Conservation (phyloP, 371 early-diverging fungal species). For the Mucor saturninus region DNA sequence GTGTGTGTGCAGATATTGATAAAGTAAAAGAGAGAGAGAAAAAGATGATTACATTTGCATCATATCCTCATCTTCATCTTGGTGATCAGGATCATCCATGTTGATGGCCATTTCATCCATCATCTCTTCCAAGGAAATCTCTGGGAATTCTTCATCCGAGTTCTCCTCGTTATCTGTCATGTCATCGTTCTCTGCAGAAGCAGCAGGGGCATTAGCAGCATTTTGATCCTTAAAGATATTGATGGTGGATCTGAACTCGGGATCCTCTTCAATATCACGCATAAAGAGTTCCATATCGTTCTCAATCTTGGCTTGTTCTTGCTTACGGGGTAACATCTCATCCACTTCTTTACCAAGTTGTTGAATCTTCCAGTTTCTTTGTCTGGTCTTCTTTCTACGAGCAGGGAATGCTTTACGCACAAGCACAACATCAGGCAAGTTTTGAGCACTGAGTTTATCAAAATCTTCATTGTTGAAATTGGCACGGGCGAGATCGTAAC, state of each 20-base stretch:
- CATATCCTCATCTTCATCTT: constrained; percentile 47
- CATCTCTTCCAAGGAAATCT: constrained; percentile 88
- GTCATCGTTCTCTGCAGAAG: constrained; percentile 55
- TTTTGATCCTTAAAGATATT: constrained; percentile 83
- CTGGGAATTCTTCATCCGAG: constrained; percentile 83
- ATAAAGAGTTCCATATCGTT: constrained; percentile 88
- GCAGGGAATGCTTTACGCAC: constrained; percentile 92
- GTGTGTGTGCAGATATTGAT: too few relatives aligned
- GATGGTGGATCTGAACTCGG: constrained; percentile 90
- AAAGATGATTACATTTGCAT: constrained; percentile 25
- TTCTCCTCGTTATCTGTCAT: constrained; percentile 52
- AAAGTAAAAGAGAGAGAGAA: not conserved
- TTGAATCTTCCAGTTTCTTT: constrained; percentile 92
- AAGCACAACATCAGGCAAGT: constrained; percentile 86
- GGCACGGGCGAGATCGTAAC: constrained; percentile 86
- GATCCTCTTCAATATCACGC: constrained; percentile 96
- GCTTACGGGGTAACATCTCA: constrained; percentile 76
- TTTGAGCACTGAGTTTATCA: constrained; percentile 64
- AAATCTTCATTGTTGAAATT: constrained; percentile 93
- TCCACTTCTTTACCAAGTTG: constrained; percentile 87
- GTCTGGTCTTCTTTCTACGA: constrained; percentile 83
- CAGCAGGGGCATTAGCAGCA: constrained; percentile 30
- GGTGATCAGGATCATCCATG: constrained; percentile 58
- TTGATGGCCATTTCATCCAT: constrained; percentile 83
- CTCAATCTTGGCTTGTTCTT: constrained; percentile 75